These are phyloP conservation scores for Sutorius eximius DNA, from an alignment of 1,284 basidiomycete genomes.

Conservation along the genomic window DNA sequence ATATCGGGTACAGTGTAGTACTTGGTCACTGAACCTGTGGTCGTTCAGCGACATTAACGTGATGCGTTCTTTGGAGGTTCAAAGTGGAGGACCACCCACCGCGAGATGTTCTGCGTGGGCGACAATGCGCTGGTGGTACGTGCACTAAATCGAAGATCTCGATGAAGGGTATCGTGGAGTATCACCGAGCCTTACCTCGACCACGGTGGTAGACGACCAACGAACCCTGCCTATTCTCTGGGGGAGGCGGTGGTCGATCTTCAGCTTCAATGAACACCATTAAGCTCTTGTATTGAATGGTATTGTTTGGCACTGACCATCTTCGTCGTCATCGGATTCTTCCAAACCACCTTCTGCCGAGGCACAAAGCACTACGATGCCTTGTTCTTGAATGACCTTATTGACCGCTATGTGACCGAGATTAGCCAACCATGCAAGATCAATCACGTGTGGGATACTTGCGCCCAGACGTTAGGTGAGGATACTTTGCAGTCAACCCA, in stretches of 20 bases:
- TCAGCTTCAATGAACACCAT: not conserved
- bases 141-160: conserved; percentile 19
- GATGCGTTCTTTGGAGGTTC: not conserved
- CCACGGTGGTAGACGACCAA: conserved; percentile 37
- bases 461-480: conserved; percentile 33
- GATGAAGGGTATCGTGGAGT: not conserved
- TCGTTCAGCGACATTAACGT: not conserved
- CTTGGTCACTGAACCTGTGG: conserved; percentile 26
- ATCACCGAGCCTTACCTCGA: conserved; percentile 16
- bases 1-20: conserved; percentile 36
- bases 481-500: conserved; percentile 28
- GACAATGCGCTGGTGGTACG: conserved; percentile 24
- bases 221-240: conserved; percentile 42
- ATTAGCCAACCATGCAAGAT: conserved; percentile 9
- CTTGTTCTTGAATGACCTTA: conserved; percentile 40
- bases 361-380: conserved; percentile 38
- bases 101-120: conserved; percentile 14
- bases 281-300: not conserved
- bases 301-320: conserved; percentile 19
- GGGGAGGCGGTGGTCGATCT: conserved; percentile 28
- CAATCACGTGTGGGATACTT: conserved; percentile 11
- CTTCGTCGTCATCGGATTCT: conserved; percentile 35
- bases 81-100: conserved; percentile 13
- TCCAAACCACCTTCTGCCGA: conserved; percentile 39
- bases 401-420: conserved; percentile 38